Evolutionary conservation across 1,139 yeast species (phyloP), one percentile per base, ranked within the genome.

Genomic region (Schizosaccharomyces versatilis): DNA sequence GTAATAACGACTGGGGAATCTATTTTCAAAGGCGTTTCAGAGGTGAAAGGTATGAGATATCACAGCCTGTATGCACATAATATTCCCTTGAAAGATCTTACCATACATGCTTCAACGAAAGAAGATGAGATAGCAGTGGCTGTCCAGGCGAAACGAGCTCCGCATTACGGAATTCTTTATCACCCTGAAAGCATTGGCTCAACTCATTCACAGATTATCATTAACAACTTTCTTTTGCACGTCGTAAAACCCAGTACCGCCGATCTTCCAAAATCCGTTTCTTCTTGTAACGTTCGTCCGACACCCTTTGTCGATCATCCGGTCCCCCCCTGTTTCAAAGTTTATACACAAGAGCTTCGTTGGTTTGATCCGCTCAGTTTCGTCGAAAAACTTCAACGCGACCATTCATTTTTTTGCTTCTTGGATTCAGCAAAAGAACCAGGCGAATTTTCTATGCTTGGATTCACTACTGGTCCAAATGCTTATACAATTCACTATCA

Each of bases 121-220:
- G 58, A 58, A 19, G 42, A 58, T 12, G 48, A 52, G 12, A 70
- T 82, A 2, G 65, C 85, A 47, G 88, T 90, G 98, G 95, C 94
- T 0, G 93, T 76, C 0, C 75, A 69, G 62, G 90, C 84, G 63
- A 61, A 55, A 0, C 36, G 54, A 0, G 67, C 71, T 36, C 97
- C 97, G 0, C 83, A 82, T 68, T 88, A 74, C 67, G 98, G 95
- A 0, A 96, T 93, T 1, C 99, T 93, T 63, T 93, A 88, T 63
- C 99, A 93, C 63, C 98, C 98, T 0, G 99, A 93, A 64, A 85
- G 96, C 0, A 77, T 90, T 47, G 85, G 95, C 63, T 86, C 97
- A 0, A 69, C 72, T 10, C 64, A 69, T 54, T 98, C 98, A 1
- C 71, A 66, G 2, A 64, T 67, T 7, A 67, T 90, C 56, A 65